Percentiles rank a stretch among this genome's conserved stretches.
phyloP scores from a whole-genome alignment of 257 asterid genomes.

The Prunella vulgaris region DNA sequence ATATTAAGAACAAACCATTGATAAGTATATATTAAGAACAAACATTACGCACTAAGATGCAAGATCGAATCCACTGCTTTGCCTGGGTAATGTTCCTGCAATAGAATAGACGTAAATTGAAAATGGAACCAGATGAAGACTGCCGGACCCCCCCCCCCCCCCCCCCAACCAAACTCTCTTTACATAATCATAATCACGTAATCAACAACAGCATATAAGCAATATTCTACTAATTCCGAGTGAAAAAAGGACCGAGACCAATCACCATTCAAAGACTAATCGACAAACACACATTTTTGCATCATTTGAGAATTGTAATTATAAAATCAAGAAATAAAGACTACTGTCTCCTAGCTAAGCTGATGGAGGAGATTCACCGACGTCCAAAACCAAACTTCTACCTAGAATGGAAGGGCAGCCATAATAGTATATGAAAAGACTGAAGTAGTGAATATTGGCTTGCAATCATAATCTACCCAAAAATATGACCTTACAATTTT shows the following conservation, averaged over 20 bases:
- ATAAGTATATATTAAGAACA: background rate
- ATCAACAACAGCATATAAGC: background rate
- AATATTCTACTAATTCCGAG: background rate
- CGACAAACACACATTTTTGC: background rate
- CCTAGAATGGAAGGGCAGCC: background rate
- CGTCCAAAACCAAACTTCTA: background rate
- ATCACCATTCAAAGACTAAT: no score
- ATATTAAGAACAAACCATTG: background rate
- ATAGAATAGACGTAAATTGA: conserved; percentile 8
- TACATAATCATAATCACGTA: background rate
- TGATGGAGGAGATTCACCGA: background rate
- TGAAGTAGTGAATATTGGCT: background rate
- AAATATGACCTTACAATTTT: background rate
- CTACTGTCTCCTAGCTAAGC: background rate
- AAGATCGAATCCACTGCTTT: conserved; percentile 66
- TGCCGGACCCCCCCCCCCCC: no score
- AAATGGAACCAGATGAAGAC: background rate
- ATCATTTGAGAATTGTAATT: background rate
- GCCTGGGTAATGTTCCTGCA: conserved; percentile 69
- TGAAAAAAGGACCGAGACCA: no score
- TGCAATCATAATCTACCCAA: background rate
- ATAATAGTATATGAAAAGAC: background rate
- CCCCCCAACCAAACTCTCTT: no score
- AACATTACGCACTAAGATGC: conserved; percentile 41
- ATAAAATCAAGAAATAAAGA: background rate